Conservation (phyloP, 2,329 filamentous ascomycete genomes). For the Claviceps fusiformis region DNA sequence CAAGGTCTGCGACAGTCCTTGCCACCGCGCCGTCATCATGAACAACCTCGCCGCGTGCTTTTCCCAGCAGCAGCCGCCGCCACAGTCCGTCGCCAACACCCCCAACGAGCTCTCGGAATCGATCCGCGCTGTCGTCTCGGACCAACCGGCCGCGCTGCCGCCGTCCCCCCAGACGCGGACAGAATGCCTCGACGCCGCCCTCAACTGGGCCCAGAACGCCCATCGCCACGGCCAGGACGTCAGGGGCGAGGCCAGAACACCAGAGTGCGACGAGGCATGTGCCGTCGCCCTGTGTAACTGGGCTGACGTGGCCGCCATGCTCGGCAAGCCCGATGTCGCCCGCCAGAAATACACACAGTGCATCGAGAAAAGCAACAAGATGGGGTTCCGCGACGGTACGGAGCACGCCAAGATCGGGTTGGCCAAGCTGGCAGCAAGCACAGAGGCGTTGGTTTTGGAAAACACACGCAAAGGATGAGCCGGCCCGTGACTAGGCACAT, state of each 20-base stretch:
- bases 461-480: too few relatives aligned
- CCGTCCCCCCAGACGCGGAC: constrained; percentile 34
- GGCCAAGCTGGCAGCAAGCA: constrained; percentile 13
- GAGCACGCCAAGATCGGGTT: constrained; percentile 40
- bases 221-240: constrained; percentile 53
- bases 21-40: constrained; percentile 75
- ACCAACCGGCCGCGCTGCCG: constrained; percentile 14
- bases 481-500: too few relatives aligned
- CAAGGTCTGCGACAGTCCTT: constrained; percentile 49
- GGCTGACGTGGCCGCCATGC: constrained; percentile 68
- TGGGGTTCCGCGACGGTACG: constrained; percentile 39
- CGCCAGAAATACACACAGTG: constrained; percentile 56
- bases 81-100: constrained; percentile 14
- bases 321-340: constrained; percentile 52
- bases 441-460: too few relatives aligned
- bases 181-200: constrained; percentile 54
- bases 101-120: constrained; percentile 14
- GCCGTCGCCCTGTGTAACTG: constrained; percentile 77
- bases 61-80: constrained; percentile 39
- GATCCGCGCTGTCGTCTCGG: constrained; percentile 13
- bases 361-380: constrained; percentile 41
- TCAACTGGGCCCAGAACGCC: constrained; percentile 69
- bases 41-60: constrained; percentile 68
- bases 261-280: constrained; percentile 75
- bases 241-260: constrained; percentile 49